These are phyloP conservation scores for Heliamphora exappendiculata DNA, from an alignment of 148 eudicot species.

Conservation along the genomic window DNA sequence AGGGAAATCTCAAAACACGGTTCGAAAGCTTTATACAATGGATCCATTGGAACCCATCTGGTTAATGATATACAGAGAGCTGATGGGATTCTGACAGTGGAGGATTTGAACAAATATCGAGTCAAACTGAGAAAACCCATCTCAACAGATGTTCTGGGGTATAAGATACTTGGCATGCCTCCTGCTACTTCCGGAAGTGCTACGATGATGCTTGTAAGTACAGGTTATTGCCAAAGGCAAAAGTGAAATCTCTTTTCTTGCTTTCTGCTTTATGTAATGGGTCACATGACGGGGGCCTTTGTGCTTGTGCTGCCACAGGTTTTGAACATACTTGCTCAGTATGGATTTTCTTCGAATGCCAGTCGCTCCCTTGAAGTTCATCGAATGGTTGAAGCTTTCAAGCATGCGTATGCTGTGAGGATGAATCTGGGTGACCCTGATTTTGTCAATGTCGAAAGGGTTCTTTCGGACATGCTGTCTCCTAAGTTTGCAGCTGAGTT, in stretches of 20 bases:
- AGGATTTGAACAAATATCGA: conserved; percentile 18
- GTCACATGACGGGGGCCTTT: neutral
- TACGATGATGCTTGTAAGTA: conserved; percentile 21
- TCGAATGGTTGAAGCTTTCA: conserved; percentile 27
- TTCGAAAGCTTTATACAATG: conserved; percentile 19
- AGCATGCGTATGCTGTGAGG: conserved; percentile 24
- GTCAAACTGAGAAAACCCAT: conserved; percentile 20
- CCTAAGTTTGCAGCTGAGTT: conserved; percentile 20
- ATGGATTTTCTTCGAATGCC: conserved; percentile 9
- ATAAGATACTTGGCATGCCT: conserved; percentile 19
- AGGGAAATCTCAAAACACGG: conserved; percentile 11
- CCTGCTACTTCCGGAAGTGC: too few species aligned
- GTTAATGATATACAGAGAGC: conserved; percentile 11
- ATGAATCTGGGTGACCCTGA: conserved; percentile 33
- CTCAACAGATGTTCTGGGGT: conserved; percentile 14
- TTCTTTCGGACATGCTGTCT: conserved; percentile 26
- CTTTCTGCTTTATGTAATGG: neutral
- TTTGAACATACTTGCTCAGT: conserved; percentile 23
- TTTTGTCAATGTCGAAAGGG: conserved; percentile 17
- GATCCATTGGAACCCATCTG: conserved; percentile 12
- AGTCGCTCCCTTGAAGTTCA: conserved; percentile 20
- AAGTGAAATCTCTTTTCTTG: too few species aligned
- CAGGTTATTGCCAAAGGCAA: neutral
- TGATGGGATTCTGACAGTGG: conserved; percentile 20
- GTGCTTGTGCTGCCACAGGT: conserved; percentile 17